These are phyloP conservation scores for Adansonia gregorii DNA, from an alignment of 441 rosid species.

Conservation along the genomic window DNA sequence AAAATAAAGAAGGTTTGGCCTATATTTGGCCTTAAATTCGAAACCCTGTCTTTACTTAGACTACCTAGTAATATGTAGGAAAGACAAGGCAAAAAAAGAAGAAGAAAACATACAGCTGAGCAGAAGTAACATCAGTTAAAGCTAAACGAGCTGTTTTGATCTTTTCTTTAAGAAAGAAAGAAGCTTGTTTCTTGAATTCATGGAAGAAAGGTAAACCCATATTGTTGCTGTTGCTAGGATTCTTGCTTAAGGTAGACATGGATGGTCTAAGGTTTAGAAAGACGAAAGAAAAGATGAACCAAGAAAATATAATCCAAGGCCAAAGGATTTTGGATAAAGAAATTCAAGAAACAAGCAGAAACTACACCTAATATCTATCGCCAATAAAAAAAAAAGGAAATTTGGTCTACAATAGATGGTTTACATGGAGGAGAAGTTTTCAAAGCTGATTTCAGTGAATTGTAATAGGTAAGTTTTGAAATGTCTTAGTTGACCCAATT, in stretches of 20 bases:
- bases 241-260: constrained; percentile 60
- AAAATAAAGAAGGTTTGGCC: background rate
- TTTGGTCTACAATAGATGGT: background rate
- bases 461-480: background rate
- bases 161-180: constrained; percentile 89
- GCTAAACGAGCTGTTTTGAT: constrained; percentile 84
- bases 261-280: constrained; percentile 21
- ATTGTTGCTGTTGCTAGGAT: constrained; percentile 35
- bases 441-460: constrained; percentile 22
- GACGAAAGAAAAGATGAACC: background rate
- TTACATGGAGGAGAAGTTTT: constrained; percentile 23
- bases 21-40: background rate
- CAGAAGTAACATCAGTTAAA: constrained; percentile 86
- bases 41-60: background rate
- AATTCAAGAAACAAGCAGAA: constrained; percentile 15
- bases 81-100: background rate
- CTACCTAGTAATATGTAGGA: background rate
- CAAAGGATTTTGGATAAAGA: constrained; percentile 15
- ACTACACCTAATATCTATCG: background rate
- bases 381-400: background rate
- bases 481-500: background rate
- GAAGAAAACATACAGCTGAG: constrained; percentile 59
- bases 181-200: constrained; percentile 83
- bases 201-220: constrained; percentile 62
- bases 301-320: background rate